Evolutionary conservation across 139 green algal species (phyloP).

Genomic region (Micractinium conductrix): DNA sequence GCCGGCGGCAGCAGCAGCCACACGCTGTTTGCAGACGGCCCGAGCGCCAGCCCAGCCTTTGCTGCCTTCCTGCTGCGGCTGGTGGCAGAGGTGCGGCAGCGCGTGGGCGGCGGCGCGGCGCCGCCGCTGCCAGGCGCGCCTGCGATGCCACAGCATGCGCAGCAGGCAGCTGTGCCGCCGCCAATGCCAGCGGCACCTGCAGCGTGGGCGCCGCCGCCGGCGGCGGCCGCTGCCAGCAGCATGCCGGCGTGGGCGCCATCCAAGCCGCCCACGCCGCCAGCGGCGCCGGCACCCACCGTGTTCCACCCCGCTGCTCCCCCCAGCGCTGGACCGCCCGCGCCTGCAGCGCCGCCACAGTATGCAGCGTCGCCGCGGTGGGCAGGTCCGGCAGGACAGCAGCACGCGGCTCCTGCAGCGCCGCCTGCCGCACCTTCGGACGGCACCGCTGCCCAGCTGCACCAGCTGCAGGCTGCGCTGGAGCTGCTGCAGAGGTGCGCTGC

Average conservation of each 20-base stretch:
- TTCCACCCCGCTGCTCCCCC: not conserved
- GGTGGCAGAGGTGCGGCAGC: slow-evolving; percentile 14
- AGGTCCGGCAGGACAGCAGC: too few relatives aligned
- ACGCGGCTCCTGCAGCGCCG: not conserved
- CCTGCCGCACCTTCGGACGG: not conserved
- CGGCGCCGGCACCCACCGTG: not conserved
- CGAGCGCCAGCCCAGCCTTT: slow-evolving; percentile 18
- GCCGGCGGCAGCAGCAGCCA: slow-evolving; percentile 14
- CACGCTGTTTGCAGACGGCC: not conserved
- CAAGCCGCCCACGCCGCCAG: not conserved
- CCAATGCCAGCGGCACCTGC: not conserved
- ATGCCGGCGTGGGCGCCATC: not conserved
- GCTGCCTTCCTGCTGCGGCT: not conserved
- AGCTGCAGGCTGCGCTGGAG: not conserved
- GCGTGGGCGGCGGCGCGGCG: not conserved
- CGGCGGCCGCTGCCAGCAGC: not conserved
- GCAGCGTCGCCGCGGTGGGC: too few relatives aligned
- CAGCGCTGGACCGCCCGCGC: not conserved
- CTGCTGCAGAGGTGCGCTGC: slow-evolving; percentile 4
- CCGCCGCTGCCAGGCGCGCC: not conserved
- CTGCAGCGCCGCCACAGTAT: not conserved
- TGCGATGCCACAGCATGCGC: too few relatives aligned
- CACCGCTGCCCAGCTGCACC: slow-evolving; percentile 1
- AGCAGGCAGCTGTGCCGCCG: too few relatives aligned
- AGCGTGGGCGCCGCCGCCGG: not conserved